Base-by-base conservation (phyloP, 768 basidiomycete genomes). In the Pisolithus microcarpus region DNA sequence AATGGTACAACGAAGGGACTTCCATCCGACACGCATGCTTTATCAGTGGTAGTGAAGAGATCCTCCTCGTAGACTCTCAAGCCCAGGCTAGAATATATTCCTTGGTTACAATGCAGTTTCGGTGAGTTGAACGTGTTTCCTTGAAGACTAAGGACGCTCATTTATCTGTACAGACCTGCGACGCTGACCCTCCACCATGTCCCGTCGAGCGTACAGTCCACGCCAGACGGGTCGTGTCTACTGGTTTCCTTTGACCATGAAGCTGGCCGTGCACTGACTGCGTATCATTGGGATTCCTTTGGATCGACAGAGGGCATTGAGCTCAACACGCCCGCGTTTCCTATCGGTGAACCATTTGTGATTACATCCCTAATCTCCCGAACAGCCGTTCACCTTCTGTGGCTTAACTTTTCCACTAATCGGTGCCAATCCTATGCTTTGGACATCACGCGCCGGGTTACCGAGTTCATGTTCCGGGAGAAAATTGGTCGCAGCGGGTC, bases 231-330 rank as follows among this genome's bases (percentile, higher is more conserved):
- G 0, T 66, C 77, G 15, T 78, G 76, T 52, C 61, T 79, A 24
- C 19, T 78, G 19, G 55, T 66, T 10, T 56, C 66, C 6, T 61
- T 66, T 28, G 48, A 31, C 2, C 38, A 56, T 18, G 56, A 56
- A 7, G 55, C 60, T 34, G 46, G 43, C 16, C 40, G 44, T 5
- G 38, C 46, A 19, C 49, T 75, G 8, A 68, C 62, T 6, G 71
- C 71, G 4, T 78, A 75, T 58, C 80, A 80, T 52, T 78, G 75
- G 75, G 65, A 63, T 9, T 76, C 75, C 2, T 80, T 81, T 50
- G 80, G 80, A 8, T 72, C 74, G 1, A 66, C 68, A 0, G 56
- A 63, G 10, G 78, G 77, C 16, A 71, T 74, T 21, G 15, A 37
- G 1, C 52, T 77, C 2, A 56, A 65, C 26, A 52, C 74, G 30